A percentile compares a stretch with the other conserved stretches of the same genome.
These are phyloP conservation scores for Claviceps arundinis DNA, from an alignment of 2,329 filamentous ascomycete genomes.

Conservation along the genomic window DNA sequence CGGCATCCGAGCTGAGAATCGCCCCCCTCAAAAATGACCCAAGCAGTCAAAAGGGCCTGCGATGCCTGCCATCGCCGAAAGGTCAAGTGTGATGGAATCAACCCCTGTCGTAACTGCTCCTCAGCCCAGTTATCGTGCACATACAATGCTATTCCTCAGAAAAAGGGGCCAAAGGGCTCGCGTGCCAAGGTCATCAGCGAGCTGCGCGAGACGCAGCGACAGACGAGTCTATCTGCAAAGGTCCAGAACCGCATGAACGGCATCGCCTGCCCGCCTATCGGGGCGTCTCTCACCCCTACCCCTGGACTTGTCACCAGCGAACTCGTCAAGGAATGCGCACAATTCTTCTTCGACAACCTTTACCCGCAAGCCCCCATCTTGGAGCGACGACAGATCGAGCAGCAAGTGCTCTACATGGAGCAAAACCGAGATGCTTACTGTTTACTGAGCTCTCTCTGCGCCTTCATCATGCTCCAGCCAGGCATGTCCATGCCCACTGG, in stretches of 20 bases:
- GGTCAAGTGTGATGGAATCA: constrained; percentile 59
- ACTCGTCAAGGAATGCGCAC: constrained; percentile 51
- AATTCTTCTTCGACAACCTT: constrained; percentile 57
- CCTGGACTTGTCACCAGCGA: constrained; percentile 48
- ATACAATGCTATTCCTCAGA: constrained; percentile 62
- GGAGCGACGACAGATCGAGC: constrained; percentile 42
- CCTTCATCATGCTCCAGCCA: constrained; percentile 56
- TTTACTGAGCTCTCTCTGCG: constrained; percentile 49
- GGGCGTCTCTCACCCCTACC: constrained; percentile 37
- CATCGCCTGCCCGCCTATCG: constrained; percentile 34
- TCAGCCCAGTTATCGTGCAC: constrained; percentile 56
- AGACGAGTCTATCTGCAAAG: constrained; percentile 49
- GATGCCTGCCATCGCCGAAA: constrained; percentile 64
- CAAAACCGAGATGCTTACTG: constrained; percentile 51
- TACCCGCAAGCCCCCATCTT: constrained; percentile 51
- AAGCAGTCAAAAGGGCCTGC: constrained; percentile 49
- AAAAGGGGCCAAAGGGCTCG: constrained; percentile 64
- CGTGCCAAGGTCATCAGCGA: constrained; percentile 66
- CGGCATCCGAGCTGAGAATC: not conserved
- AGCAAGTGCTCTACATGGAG: constrained; percentile 47
- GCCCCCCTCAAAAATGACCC: constrained; percentile 25
- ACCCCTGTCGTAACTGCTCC: constrained; percentile 58
- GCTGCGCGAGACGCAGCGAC: constrained; percentile 53
- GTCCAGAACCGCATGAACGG: constrained; percentile 48
- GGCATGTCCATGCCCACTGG: constrained; percentile 47